phyloP scores from a whole-genome alignment of 305 asterid species.

The Fraxinus dipetala region DNA sequence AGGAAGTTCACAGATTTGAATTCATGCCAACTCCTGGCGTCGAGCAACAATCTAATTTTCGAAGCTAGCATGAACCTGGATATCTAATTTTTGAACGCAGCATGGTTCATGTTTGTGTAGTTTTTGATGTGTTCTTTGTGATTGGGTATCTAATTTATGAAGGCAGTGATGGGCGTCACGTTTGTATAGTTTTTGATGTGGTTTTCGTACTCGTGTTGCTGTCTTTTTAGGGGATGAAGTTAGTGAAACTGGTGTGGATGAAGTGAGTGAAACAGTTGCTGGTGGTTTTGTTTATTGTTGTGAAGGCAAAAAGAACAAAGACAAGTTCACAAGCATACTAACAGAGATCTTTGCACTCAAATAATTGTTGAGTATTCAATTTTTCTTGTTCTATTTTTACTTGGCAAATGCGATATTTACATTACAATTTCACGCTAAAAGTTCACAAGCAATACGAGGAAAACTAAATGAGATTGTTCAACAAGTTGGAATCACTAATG shows the following conservation, averaged over 20 bases:
- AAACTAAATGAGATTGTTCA: constrained; percentile 68
- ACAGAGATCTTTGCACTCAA: not conserved
- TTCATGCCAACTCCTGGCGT: no score
- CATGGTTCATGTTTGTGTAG: not conserved
- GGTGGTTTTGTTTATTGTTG: no score
- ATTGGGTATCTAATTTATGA: not conserved
- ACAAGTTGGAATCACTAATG: constrained; percentile 50
- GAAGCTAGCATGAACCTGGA: not conserved
- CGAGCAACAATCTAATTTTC: not conserved
- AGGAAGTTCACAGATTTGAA: no score
- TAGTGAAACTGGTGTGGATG: no score
- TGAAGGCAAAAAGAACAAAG: no score
- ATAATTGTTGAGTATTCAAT: no score
- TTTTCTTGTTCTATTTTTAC: no score
- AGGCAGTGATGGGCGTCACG: not conserved
- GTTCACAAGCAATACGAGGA: constrained; percentile 53
- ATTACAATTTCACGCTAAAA: constrained; percentile 7
- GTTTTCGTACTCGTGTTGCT: no score
- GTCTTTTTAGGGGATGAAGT: no score
- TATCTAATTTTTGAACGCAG: not conserved
- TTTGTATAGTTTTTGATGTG: no score
- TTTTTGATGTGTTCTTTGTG: not conserved
- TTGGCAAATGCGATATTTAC: no score
- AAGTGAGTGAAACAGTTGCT: no score
- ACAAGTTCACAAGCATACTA: not conserved